Evolutionary conservation across 2,329 filamentous ascomycete genomes (phyloP).

Genomic region (Aurifilum marmelostoma): DNA sequence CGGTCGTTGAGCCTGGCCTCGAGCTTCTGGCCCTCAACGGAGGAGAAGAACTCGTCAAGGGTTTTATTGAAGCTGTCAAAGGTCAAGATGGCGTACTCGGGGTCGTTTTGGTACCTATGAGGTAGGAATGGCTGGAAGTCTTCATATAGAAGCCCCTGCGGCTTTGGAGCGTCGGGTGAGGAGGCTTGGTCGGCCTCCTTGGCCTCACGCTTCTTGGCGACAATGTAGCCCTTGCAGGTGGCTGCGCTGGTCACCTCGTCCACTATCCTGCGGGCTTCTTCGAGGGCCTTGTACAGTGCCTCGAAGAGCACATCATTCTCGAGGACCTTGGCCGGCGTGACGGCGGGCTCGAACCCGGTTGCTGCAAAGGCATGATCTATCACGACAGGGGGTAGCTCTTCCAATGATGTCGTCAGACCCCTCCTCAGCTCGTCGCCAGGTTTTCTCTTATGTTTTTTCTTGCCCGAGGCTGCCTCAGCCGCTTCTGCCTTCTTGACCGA

Average conservation of each 20-base stretch:
- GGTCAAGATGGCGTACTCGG: conserved; percentile 68
- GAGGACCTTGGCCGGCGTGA: conserved; percentile 71
- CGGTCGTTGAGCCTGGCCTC: conserved; percentile 81
- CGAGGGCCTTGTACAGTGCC: conserved; percentile 68
- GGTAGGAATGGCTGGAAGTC: conserved; percentile 95
- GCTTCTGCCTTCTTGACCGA: conserved; percentile 63
- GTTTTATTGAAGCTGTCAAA: conserved; percentile 89
- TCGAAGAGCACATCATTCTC: conserved; percentile 66
- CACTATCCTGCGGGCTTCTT: conserved; percentile 71
- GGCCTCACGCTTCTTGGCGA: conserved; percentile 65
- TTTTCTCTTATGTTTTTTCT: conserved; percentile 74
- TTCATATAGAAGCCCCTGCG: conserved; percentile 72
- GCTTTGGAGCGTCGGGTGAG: conserved; percentile 40
- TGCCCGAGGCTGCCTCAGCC: conserved; percentile 46
- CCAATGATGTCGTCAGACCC: conserved; percentile 80
- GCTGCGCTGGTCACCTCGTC: conserved; percentile 68
- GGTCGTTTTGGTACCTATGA: conserved; percentile 72
- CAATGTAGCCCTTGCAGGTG: conserved; percentile 79
- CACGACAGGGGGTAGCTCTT: conserved; percentile 84
- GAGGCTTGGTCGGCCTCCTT: conserved; percentile 33
- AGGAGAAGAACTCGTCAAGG: conserved; percentile 96
- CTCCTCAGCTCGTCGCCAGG: conserved; percentile 76
- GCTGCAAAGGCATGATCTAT: conserved; percentile 82
- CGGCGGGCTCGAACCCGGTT: conserved; percentile 68
- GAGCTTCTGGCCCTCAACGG: conserved; percentile 89